phyloP scores from a whole-genome alignment of 2,329 filamentous ascomycete genomes.

The Nigrospora osmanthi region DNA sequence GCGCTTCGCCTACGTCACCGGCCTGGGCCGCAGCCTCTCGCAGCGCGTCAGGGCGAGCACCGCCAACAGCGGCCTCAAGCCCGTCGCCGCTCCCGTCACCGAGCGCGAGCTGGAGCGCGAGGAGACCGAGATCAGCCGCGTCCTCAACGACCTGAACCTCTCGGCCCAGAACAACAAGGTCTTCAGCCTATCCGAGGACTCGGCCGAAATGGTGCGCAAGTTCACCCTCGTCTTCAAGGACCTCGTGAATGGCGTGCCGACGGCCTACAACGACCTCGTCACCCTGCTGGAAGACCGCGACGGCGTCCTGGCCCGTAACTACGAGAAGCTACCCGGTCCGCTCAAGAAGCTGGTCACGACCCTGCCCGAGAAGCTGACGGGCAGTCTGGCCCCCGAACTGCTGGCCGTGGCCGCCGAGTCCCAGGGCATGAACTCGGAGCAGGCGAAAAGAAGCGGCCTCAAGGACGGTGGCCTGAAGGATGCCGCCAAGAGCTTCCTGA shows the following conservation, averaged over 20 bases:
- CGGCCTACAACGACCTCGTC: constrained; percentile 83
- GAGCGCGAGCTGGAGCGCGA: constrained; percentile 42
- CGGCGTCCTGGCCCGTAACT: constrained; percentile 49
- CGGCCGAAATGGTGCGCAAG: constrained; percentile 68
- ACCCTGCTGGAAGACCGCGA: constrained; percentile 53
- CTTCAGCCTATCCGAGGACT: constrained; percentile 77
- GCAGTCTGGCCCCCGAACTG: constrained; percentile 70
- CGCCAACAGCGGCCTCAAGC: constrained; percentile 16
- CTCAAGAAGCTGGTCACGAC: constrained; percentile 81
- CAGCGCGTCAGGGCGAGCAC: constrained; percentile 15
- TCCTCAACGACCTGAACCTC: constrained; percentile 79
- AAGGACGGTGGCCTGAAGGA: constrained; percentile 32
- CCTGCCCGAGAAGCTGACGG: constrained; percentile 74
- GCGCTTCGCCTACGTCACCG: constrained; percentile 31
- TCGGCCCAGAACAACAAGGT: constrained; percentile 78
- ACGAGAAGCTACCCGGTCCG: constrained; percentile 64
- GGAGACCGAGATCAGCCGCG: constrained; percentile 64
- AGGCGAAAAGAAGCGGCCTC: constrained; percentile 34
- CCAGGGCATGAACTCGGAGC: constrained; percentile 53
- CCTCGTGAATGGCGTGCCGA: constrained; percentile 84
- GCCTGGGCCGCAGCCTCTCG: constrained; percentile 18
- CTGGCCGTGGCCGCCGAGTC: constrained; percentile 72
- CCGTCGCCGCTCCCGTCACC: constrained; percentile 12
- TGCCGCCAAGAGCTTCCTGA: constrained; percentile 58
- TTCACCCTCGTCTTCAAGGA: constrained; percentile 93